phyloP scores from a whole-genome alignment of 345 rosid genomes.

The Nephelium lappaceum region DNA sequence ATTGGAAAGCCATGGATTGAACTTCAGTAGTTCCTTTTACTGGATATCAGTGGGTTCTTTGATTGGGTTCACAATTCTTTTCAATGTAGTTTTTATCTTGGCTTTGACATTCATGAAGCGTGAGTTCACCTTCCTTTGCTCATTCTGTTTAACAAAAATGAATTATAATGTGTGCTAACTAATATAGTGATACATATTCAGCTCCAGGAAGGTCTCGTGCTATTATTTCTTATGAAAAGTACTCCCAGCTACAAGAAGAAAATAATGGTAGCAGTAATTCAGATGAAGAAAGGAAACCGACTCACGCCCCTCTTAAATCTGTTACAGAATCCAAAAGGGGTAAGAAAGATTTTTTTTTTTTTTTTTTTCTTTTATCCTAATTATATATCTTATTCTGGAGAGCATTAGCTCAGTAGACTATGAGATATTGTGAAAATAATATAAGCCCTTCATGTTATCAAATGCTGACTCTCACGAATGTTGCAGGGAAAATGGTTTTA shows the following conservation, averaged over 20 bases:
- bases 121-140: slow-evolving; percentile 25
- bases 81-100: slow-evolving; percentile 41
- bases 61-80: slow-evolving; percentile 44
- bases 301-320: not conserved
- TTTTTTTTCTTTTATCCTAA: not conserved
- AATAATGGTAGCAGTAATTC: not conserved
- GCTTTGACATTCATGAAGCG: slow-evolving; percentile 40
- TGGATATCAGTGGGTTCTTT: slow-evolving; percentile 41
- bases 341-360: not conserved
- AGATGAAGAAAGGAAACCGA: not conserved
- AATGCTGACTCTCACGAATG: not conserved
- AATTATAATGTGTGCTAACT: not conserved
- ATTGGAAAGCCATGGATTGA: slow-evolving; percentile 46
- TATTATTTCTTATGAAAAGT: slow-evolving; percentile 32
- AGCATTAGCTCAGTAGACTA: not conserved
- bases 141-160: not conserved
- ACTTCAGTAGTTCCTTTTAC: slow-evolving; percentile 31
- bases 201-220: slow-evolving; percentile 52
- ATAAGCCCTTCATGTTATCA: not conserved
- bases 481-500: slow-evolving; percentile 38
- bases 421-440: slow-evolving; percentile 13
- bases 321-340: slow-evolving; percentile 14
- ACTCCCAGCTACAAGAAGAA: slow-evolving; percentile 18
- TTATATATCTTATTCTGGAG: not conserved
- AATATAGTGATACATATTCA: slow-evolving; percentile 14